Percentiles rank a stretch among this genome's conserved stretches.
phyloP scores from a whole-genome alignment of 371 early-diverging fungal species.

The Syncephalastrum racemosum region DNA sequence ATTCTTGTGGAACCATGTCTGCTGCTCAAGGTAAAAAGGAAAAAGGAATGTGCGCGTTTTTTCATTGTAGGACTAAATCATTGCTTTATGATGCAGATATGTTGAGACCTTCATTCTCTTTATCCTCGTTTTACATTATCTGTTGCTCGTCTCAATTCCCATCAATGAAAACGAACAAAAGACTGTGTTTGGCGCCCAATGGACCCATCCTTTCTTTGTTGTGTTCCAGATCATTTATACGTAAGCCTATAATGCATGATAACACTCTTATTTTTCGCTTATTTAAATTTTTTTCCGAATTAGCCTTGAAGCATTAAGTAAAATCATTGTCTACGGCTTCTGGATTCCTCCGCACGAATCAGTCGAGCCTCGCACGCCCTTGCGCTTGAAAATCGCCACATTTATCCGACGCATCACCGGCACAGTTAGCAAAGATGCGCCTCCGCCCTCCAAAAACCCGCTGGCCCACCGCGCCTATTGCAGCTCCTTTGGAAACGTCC shows the following conservation, averaged over 20 bases:
- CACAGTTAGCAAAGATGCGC: background rate
- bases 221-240: constrained; percentile 52
- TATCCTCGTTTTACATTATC: constrained; percentile 52
- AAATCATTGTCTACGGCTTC: constrained; percentile 53
- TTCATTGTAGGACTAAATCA: constrained; percentile 1
- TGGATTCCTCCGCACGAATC: constrained; percentile 26
- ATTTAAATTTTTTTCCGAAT: background rate
- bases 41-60: background rate
- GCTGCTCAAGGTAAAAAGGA: constrained; percentile 40
- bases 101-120: constrained; percentile 44
- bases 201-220: constrained; percentile 52
- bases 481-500: constrained; percentile 44
- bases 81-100: constrained; percentile 27
- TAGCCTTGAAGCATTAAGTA: constrained; percentile 31
- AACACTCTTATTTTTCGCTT: background rate
- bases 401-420: background rate
- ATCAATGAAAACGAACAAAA: constrained; percentile 47
- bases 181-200: constrained; percentile 44
- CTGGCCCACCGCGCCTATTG: constrained; percentile 38
- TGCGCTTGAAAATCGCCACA: constrained; percentile 1
- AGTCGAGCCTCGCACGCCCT: too few species aligned
- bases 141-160: constrained; percentile 54
- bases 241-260: constrained; percentile 21
- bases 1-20: constrained; percentile 28
- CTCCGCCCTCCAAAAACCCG: background rate